A percentile compares a stretch with the other conserved stretches of the same genome.
Evolutionary conservation across 306 rosid genomes (phyloP).

Genomic region (Prunus campanulata): DNA sequence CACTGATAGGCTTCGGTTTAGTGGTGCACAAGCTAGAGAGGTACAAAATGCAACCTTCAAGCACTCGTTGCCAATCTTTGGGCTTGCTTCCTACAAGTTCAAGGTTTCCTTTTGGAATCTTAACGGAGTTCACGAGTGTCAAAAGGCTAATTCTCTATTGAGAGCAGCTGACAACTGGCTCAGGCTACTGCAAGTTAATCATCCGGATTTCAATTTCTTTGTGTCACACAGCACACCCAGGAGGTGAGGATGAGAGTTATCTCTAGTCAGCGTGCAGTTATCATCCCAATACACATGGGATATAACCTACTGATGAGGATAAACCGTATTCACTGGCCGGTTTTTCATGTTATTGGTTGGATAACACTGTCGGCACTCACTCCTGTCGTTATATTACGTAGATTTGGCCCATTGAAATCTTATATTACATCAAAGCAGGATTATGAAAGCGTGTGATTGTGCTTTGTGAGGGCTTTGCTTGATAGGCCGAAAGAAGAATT

Average conservation of each 20-base stretch:
- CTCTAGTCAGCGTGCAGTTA: conserved; percentile 5
- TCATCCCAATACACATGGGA: conserved; percentile 12
- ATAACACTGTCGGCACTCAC: conserved; percentile 9
- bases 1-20: conserved; percentile 45
- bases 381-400: conserved; percentile 8
- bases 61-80: conserved; percentile 65
- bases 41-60: conserved; percentile 38
- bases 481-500: conserved; percentile 15
- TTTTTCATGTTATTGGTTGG: conserved; percentile 23
- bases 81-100: conserved; percentile 77
- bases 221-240: conserved; percentile 39
- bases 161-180: conserved; percentile 79
- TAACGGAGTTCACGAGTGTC: conserved; percentile 55
- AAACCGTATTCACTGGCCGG: conserved; percentile 13
- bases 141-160: conserved; percentile 55
- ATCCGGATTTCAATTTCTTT: conserved; percentile 79
- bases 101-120: conserved; percentile 70
- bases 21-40: conserved; percentile 44
- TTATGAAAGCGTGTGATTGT: conserved; percentile 10
- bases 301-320: conserved; percentile 13
- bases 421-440: conserved; percentile 8
- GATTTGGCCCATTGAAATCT: conserved; percentile 13
- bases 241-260: conserved; percentile 41
- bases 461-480: conserved; percentile 3
- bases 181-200: conserved; percentile 53